phyloP scores from a whole-genome alignment of 2,329 filamentous ascomycete species.

The Xylariaceae sp. region DNA sequence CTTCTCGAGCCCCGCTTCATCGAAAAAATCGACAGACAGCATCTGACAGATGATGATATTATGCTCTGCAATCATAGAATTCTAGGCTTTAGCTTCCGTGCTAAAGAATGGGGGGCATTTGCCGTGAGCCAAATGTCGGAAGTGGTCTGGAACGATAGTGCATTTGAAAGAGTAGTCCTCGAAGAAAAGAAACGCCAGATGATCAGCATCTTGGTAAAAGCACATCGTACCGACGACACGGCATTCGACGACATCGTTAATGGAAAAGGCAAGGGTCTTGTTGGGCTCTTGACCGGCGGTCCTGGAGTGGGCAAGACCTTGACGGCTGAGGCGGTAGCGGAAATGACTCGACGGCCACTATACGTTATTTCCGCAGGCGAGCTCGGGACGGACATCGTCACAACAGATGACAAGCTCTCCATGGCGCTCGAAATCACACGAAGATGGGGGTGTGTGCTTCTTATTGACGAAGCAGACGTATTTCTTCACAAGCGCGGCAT shows the following conservation, averaged over 20 bases:
- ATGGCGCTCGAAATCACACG: too few species aligned
- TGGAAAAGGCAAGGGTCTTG: not conserved
- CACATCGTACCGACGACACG: not conserved
- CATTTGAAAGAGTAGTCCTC: not conserved
- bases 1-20: too few species aligned
- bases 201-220: not conserved
- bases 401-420: too few species aligned
- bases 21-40: too few species aligned
- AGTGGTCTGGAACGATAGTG: not conserved
- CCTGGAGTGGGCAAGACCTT: conserved; percentile 1
- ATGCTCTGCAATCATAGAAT: not conserved
- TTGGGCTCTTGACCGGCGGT: not conserved
- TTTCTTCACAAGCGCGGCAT: too few species aligned
- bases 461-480: too few species aligned
- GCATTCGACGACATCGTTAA: not conserved
- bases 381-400: too few species aligned
- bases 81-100: not conserved
- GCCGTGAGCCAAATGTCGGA: not conserved
- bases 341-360: not conserved
- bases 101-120: not conserved
- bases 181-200: not conserved
- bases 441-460: too few species aligned
- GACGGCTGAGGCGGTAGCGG: not conserved
- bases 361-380: too few species aligned
- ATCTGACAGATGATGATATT: conserved; percentile 1